These are phyloP conservation scores for Euphorbia schlechtendalii DNA, from an alignment of 441 rosid species.

Conservation along the genomic window DNA sequence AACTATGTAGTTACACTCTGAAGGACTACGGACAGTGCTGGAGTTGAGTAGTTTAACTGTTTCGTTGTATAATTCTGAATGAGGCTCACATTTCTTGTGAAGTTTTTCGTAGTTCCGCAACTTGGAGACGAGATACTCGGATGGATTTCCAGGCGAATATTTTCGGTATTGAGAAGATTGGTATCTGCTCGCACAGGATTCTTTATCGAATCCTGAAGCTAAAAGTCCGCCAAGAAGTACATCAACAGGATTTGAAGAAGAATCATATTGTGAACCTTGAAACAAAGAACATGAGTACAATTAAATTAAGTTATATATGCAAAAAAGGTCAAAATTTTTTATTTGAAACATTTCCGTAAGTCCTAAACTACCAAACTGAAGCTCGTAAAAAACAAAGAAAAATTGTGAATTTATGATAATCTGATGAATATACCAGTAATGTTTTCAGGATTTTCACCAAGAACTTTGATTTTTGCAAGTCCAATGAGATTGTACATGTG, in stretches of 20 bases:
- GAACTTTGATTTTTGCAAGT: background rate
- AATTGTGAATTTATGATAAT: too few relatives aligned
- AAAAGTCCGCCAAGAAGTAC: background rate
- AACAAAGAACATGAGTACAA: background rate
- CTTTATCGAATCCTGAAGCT: constrained; percentile 21
- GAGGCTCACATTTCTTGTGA: constrained; percentile 35
- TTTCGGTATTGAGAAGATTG: constrained; percentile 29
- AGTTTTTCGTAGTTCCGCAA: constrained; percentile 36
- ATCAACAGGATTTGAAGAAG: background rate
- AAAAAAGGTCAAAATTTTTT: too few relatives aligned
- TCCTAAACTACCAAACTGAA: too few relatives aligned
- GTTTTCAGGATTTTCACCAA: background rate
- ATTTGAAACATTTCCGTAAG: too few relatives aligned
- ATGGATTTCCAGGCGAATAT: constrained; percentile 30
- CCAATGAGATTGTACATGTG: background rate
- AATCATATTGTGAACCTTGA: background rate
- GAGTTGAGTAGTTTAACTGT: constrained; percentile 14
- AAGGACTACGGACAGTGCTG: background rate
- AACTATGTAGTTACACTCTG: constrained; percentile 37
- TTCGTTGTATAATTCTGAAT: constrained; percentile 21
- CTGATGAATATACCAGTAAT: background rate
- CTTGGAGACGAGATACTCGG: constrained; percentile 31
- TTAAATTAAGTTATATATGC: too few relatives aligned
- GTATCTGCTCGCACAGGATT: constrained; percentile 41
- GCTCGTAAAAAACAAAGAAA: too few relatives aligned